Evolutionary conservation across 805 yeast genomes (phyloP), one percentile per base, ranked within the genome.

Genomic region (Metschnikowia santaceciliae): DNA sequence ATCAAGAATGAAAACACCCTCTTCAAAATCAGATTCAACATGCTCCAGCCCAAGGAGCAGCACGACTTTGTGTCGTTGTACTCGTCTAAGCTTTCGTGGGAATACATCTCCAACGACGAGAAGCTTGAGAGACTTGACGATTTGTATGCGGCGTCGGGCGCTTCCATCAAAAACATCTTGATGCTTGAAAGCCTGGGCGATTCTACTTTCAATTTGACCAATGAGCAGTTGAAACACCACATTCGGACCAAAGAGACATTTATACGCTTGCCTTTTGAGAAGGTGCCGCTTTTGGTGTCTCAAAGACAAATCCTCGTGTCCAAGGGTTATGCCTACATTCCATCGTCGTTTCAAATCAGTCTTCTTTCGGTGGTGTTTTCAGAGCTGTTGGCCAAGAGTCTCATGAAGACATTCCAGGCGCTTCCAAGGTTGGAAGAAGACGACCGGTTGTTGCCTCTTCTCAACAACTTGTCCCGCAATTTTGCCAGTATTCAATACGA

Each of bases 381-480:
- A 34, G 76, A 72, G 37, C 66, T 71, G 50, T 70, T 91, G 48
- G 64, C 66, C 2, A 63, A 67, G 15, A 80, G 82, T 19, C 72
- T 94, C 56, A 69, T 82, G 20, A 69, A 75, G 43, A 88, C 97
- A 0, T 83, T 90, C 59, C 87, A 86, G 62, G 79, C 87, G 19
- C 71, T 90, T 49, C 95, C 96, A 6, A 77, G 91, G 10, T 72
- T 92, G 50, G 96, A 90, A 62, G 98, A 92, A 70, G 97, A 90
- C 62, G 95, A 90, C 64, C 76, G 99, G 51, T 70, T 94, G 42
- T 71, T 90, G 47, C 97, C 97, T 0, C 82, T 94, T 30, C 74
- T 94, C 55, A 82, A 83, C 61, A 90, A 91, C 61, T 68, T 94
- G 43, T 82, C 95, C 0, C 77, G 80, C 32, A 72, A 72, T 58